Conservation (phyloP, 2,329 filamentous ascomycete genomes). For the Claviceps lovelessii region DNA sequence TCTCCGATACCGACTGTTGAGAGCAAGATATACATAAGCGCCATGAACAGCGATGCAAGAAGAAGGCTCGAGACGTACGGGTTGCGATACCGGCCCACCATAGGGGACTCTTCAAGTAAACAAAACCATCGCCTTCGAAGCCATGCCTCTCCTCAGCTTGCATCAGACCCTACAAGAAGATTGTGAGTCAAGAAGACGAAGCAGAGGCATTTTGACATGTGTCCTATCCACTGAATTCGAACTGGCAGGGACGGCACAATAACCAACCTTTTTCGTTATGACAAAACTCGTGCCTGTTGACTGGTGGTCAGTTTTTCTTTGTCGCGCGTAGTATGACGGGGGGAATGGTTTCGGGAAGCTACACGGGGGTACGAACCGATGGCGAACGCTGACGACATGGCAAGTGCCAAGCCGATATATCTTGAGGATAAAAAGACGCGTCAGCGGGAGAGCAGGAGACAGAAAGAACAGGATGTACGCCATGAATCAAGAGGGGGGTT, state of each 20-base stretch:
- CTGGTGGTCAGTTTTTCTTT: slow-evolving; percentile 10
- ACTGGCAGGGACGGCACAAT: slow-evolving; percentile 2
- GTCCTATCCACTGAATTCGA: background rate
- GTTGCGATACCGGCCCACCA: slow-evolving; percentile 96
- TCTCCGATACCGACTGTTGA: slow-evolving; percentile 74
- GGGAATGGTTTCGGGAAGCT: background rate
- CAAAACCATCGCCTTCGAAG: slow-evolving; percentile 91
- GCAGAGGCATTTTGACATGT: background rate
- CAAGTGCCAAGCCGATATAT: slow-evolving; percentile 63
- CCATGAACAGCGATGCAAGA: background rate
- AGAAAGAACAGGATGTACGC: too few species aligned
- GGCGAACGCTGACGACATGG: slow-evolving; percentile 59
- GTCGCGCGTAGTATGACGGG: background rate
- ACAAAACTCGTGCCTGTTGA: slow-evolving; percentile 80
- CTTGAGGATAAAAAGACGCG: slow-evolving; percentile 31
- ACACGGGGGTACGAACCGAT: slow-evolving; percentile 46
- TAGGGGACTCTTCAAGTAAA: slow-evolving; percentile 83
- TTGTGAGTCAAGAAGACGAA: background rate
- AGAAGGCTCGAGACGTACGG: slow-evolving; percentile 38
- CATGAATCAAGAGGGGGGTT: background rate
- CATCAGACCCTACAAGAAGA: slow-evolving; percentile 56
- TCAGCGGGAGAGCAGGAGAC: background rate
- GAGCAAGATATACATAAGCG: slow-evolving; percentile 1
- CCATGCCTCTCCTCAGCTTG: slow-evolving; percentile 84
- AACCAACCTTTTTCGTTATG: slow-evolving; percentile 82